Conservation (phyloP, 2,329 filamentous ascomycete species). For the Fusarium guadeloupense region DNA sequence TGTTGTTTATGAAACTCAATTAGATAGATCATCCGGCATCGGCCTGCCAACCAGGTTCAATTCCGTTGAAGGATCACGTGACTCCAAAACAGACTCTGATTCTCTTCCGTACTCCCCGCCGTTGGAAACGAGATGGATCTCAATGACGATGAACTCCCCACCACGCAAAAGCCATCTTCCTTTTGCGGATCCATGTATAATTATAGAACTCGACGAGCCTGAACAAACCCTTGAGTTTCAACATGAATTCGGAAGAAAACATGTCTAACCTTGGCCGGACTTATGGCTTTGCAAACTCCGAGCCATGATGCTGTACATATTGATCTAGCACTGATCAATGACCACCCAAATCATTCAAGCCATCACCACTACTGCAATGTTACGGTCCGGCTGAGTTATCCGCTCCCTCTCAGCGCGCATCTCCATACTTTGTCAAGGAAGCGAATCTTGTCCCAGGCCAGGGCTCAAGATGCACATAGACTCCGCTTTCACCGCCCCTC, state of each 20-base stretch:
- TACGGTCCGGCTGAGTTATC: conserved; percentile 9
- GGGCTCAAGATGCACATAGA: neutral
- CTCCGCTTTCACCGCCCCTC: conserved; percentile 3
- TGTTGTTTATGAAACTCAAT: no score
- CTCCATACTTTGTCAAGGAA: neutral
- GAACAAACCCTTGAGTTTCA: no score
- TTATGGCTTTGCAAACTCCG: conserved; percentile 36
- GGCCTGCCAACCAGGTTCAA: no score
- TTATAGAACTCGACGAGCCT: no score
- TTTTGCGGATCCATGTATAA: no score
- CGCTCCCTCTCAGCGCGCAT: conserved; percentile 10
- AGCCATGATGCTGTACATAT: conserved; percentile 1
- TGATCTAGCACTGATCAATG: conserved; percentile 2
- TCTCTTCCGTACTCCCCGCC: no score
- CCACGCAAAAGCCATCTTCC: no score
- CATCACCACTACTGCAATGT: conserved; percentile 5
- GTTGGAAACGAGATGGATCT: no score
- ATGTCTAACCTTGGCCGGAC: conserved; percentile 13
- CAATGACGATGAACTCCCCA: no score
- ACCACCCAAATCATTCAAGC: neutral
- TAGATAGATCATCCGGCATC: no score
- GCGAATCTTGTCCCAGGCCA: neutral
- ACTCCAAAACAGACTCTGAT: no score
- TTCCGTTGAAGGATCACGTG: no score
- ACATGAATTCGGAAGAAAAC: neutral